phyloP scores from a whole-genome alignment of 2,329 filamentous ascomycete species.

The Fusarium anthophilum region DNA sequence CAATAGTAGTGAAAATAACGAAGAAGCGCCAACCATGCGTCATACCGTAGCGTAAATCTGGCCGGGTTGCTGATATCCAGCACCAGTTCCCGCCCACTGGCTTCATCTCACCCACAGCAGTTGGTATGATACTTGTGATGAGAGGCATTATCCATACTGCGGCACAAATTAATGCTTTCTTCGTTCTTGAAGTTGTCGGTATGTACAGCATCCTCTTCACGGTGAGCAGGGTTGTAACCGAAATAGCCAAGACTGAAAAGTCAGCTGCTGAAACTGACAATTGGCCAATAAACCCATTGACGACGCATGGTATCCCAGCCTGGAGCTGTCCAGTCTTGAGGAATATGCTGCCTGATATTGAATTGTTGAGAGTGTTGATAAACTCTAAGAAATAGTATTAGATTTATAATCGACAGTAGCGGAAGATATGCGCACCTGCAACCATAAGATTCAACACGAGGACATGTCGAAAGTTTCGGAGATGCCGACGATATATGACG shows the following conservation, averaged over 20 bases:
- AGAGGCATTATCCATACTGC: constrained; percentile 33
- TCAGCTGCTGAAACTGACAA: constrained; percentile 39
- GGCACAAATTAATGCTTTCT: constrained; percentile 24
- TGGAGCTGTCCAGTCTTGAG: constrained; percentile 12
- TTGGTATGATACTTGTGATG: constrained; percentile 32
- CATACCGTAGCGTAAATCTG: constrained; percentile 54
- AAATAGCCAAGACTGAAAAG: constrained; percentile 40
- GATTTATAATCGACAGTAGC: too few species aligned
- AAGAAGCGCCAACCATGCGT: constrained; percentile 57
- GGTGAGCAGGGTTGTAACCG: constrained; percentile 37
- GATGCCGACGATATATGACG: constrained; percentile 32
- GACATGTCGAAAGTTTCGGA: constrained; percentile 37
- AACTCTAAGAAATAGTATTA: constrained; percentile 21
- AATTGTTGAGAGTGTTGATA: constrained; percentile 38
- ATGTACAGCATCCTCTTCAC: constrained; percentile 33
- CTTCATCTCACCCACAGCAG: constrained; percentile 30
- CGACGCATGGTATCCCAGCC: constrained; percentile 19
- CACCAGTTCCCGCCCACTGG: constrained; percentile 58
- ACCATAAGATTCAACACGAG: constrained; percentile 37
- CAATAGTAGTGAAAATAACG: constrained; percentile 52
- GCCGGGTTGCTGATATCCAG: constrained; percentile 53
- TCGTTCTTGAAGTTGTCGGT: constrained; percentile 19
- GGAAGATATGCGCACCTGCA: constrained; percentile 24
- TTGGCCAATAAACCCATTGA: constrained; percentile 36
- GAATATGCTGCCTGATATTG: constrained; percentile 35